Evolutionary conservation across 371 early-diverging fungal genomes (phyloP), one percentile per base, ranked within the genome.

Genomic region (Syncephalastrum sp.): DNA sequence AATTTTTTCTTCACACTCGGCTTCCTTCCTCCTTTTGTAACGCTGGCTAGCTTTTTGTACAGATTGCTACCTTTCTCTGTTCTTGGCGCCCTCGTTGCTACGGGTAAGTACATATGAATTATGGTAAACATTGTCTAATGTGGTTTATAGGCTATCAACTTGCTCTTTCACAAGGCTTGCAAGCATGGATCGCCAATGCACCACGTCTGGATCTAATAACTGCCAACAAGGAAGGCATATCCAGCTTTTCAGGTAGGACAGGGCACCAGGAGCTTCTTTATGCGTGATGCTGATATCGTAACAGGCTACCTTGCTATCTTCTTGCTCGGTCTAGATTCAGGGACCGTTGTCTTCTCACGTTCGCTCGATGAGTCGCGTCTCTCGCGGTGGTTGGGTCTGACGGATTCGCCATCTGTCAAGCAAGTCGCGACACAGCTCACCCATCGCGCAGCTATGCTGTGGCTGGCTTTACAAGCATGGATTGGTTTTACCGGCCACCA

Each of bases 1-100:
- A 98, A 98, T 78, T 98, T 98, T 68, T 98, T 97, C 68, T 82
- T 95, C 56, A 97, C 98, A 0, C 82, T 98, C 13, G 95, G 91
- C 0, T 76, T 91, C 53, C 66, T 98, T 45, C 92, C 94, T 5
- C 74, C 92, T 15, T 82, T 90, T 82, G 82, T 85, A 29, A 82
- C 91, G 23, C 25, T 81, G 16, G 76, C 67, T 50, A 72, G 76
- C 15, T 73, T 57, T n/a, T 64, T 76, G 25, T 72, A 60, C 25
- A 44, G 55, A 54, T 56, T 47, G 33, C 56, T 65, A 25, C 67
- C 78, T 0, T 82, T 89, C 55, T 71, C 79, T 3, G 27, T 79
- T 15, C 63, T 80, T 21, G 85, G 81, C 4, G 52, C 74, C 1
- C 25, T 59, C 0, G 67, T 90, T 6, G 74, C 82, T 10, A 60